Evolutionary conservation across 169 alveolate species (phyloP), one percentile per base, ranked within the genome.

Genomic region (Plasmodium cynomolgi): DNA sequence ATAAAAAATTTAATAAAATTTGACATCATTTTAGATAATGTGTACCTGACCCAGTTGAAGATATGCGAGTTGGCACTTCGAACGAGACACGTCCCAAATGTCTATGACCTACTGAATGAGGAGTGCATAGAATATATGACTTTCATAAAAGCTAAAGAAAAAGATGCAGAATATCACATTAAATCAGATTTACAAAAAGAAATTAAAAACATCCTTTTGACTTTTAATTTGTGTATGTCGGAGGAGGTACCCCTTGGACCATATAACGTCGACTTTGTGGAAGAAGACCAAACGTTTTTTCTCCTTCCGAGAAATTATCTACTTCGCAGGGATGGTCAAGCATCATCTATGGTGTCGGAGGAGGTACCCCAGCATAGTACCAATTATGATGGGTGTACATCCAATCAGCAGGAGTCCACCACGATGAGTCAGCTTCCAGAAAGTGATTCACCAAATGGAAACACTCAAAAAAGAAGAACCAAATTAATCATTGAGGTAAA

Each of bases 401-500:
- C 39, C 37, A 33, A 20, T 23, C 37, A 20, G n/a, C 9, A 26
- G 31, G 77, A 23, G 41, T 17, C 62, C 23, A 17, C 62, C 23
- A 13, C 62, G 62, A 50, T 15, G 62, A 3, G 62, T 17, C 62
- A 50, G 4, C 26, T 13, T 50, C 62, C 62, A 50, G 62, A 50
- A 50, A 3, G 23, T 15, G 62, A 50, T 11, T 23, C 79, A 41
- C 39, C 44, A 84, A 84, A 72, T 84, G 39, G 15, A 17, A 26
- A 81, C 62, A 44, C 62, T 17, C 62, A 13, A 7, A 50, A 44
- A 47, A 50, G 81, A 31, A 20, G n/a, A 31, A 79, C 39, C 5
- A 86, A 86, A 86, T 9, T 86, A 33, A 86, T 86, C 29, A 97
- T 98, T 17, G 99, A 98, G 81, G 99, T 98, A 56, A 98, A 98